Percentiles rank a stretch among this genome's conserved stretches.
These are phyloP conservation scores for Microcyclosporella mali DNA, from an alignment of 2,329 filamentous ascomycete species.

Conservation along the genomic window DNA sequence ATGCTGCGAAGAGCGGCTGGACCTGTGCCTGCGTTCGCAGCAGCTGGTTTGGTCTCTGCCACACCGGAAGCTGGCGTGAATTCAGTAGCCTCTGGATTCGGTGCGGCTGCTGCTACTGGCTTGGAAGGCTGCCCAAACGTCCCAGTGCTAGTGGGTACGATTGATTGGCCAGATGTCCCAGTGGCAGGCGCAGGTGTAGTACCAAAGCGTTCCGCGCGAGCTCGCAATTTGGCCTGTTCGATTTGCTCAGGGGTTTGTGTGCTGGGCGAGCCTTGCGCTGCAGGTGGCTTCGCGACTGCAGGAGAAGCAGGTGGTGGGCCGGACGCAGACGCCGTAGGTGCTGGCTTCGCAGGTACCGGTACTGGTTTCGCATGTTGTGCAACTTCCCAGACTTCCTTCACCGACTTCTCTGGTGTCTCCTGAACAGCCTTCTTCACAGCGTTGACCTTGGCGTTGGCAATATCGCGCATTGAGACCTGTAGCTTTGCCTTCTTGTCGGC, in stretches of 20 bases:
- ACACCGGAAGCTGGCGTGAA: conserved; percentile 2
- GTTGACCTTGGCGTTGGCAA: conserved; percentile 63
- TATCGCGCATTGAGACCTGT: conserved; percentile 65
- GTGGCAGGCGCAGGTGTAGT: background rate
- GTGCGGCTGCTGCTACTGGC: conserved; percentile 13
- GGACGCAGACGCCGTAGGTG: conserved; percentile 10
- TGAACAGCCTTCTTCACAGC: conserved; percentile 74
- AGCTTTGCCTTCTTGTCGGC: conserved; percentile 56
- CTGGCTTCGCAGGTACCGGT: conserved; percentile 22
- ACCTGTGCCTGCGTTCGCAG: conserved; percentile 8
- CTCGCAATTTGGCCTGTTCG: no score
- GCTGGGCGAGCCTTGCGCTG: conserved; percentile 6
- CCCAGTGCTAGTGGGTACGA: conserved; percentile 1
- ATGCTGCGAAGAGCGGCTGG: conserved; percentile 8
- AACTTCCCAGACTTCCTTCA: conserved; percentile 79
- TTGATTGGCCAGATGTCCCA: conserved; percentile 18
- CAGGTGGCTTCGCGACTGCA: conserved; percentile 8
- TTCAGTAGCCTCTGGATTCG: conserved; percentile 3
- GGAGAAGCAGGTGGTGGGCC: conserved; percentile 12
- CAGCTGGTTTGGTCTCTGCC: conserved; percentile 3
- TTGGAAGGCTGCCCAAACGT: conserved; percentile 7
- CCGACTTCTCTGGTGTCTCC: conserved; percentile 78
- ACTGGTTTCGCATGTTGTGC: conserved; percentile 55
- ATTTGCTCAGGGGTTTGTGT: conserved; percentile 1
- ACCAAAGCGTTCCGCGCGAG: background rate